Conservation (phyloP, 495 filamentous ascomycete species). For the Neurospora sp. region DNA sequence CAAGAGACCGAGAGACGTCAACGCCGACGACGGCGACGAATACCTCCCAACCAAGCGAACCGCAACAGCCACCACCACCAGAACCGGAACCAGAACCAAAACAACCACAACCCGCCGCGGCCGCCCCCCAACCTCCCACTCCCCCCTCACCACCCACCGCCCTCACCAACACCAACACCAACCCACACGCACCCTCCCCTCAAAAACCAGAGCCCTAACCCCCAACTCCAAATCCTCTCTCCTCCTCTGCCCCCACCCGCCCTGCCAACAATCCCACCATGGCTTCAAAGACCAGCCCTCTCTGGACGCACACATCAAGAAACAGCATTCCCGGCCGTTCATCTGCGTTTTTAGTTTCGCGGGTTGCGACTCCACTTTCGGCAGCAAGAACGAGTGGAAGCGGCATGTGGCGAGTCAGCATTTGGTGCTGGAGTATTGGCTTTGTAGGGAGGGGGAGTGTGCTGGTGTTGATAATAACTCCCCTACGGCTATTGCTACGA, state of each 20-base stretch:
- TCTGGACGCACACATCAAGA: conserved; percentile 40
- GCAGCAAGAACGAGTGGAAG: conserved; percentile 89
- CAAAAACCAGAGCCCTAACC: background rate
- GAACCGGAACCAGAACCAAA: background rate
- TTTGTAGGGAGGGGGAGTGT: conserved; percentile 62
- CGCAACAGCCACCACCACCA: background rate
- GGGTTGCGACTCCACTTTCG: conserved; percentile 66
- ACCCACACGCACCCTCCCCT: background rate
- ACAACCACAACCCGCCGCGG: background rate
- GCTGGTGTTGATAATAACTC: conserved; percentile 24
- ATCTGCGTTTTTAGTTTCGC: conserved; percentile 70
- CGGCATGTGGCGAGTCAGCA: conserved; percentile 79
- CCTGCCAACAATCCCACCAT: conserved; percentile 31
- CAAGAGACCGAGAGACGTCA: background rate
- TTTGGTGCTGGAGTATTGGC: conserved; percentile 66
- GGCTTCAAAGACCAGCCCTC: conserved; percentile 30
- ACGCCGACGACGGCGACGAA: conserved; percentile 9
- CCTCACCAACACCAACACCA: conserved; percentile 5
- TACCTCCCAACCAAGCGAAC: conserved; percentile 9
- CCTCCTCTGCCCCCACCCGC: conserved; percentile 13
- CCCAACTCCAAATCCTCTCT: conserved; percentile 1
- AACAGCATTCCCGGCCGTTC: conserved; percentile 54
- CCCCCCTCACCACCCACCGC: background rate
- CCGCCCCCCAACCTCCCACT: background rate
- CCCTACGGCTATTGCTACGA: too few relatives aligned